Conservation (phyloP, 2,329 filamentous ascomycete genomes). For the Pseudomassariella vexata region DNA sequence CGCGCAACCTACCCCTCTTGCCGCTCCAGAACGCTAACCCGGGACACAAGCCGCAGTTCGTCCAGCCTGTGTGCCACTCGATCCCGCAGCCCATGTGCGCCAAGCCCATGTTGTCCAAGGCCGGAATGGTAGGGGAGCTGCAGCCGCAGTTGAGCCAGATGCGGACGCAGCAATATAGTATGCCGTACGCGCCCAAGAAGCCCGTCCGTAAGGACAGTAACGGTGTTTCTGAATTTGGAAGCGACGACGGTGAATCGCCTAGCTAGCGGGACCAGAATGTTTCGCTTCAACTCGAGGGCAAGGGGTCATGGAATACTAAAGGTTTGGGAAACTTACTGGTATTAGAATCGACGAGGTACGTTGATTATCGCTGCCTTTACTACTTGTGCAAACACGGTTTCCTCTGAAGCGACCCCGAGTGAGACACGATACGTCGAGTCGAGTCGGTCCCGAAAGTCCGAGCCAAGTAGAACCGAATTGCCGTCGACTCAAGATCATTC, state of each 20-base stretch:
- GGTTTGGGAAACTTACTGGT: too few species aligned
- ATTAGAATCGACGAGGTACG: too few species aligned
- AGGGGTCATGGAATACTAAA: too few species aligned
- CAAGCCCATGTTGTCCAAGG: neutral
- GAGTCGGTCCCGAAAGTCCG: too few species aligned
- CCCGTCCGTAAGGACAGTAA: conserved; percentile 17
- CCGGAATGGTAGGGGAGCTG: neutral
- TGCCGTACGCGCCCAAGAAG: neutral
- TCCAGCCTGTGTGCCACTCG: conserved; percentile 1
- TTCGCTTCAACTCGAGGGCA: neutral
- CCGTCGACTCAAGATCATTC: too few species aligned
- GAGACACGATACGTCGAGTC: too few species aligned
- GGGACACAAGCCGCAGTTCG: neutral
- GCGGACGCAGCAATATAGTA: neutral
- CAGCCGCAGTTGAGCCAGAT: neutral
- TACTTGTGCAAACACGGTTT: too few species aligned
- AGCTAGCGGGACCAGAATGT: conserved; percentile 1
- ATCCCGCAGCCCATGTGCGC: conserved; percentile 4
- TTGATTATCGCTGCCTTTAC: too few species aligned
- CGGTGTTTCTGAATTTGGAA: conserved; percentile 16
- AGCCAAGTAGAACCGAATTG: too few species aligned
- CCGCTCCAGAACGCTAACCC: neutral
- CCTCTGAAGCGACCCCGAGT: too few species aligned
- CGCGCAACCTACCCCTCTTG: neutral
- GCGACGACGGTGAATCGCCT: conserved; percentile 10